Base-by-base conservation (phyloP, 139 green algal species). In the Volvox africanus region DNA sequence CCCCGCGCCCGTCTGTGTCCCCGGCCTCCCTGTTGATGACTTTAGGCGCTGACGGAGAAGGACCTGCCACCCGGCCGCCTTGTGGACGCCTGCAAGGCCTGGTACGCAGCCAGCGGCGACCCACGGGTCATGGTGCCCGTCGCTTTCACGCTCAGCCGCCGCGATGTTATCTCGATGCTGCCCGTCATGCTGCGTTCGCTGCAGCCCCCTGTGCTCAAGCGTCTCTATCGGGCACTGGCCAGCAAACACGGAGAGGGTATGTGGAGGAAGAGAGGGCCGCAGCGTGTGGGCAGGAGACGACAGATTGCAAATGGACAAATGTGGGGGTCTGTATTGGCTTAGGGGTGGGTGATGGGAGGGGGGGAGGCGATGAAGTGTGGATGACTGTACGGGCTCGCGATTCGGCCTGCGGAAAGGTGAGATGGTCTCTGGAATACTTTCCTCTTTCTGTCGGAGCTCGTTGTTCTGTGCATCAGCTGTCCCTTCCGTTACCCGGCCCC, bases 31-130 rank as follows among this genome's bases (percentile, higher is more conserved):
- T 55, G 44, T 9, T 55, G 44, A 55, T 55, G 44, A 9, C 44
- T 55, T 14, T 69, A 90, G 86, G 86, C 86, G 1, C 86, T 90
- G 26, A 90, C 86, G 22, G 86, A 90, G 28, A 90, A 90, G 71
- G 86, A 83, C 50, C 75, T 90, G 50, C 86, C 86, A n/a, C 86
- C 86, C 2, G 86, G 86, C 0, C 86, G 86, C 1, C 86, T 90
- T 71, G 86, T 90, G 86, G 86, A 90, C 75, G 86, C 86, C 19
- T 84, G 73, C 86, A 77, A 78, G 73, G 86, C 86, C 30, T 90
- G 86, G 86, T 90, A 90, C 50, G 55, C 30, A 0, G 55, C 86
- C 86, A 85, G 73, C 75, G 32, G 24, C 73, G 86, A 90, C 86
- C 73, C 86, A 55, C 86, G 86, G 14, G 86, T 90, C 30, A 61